Base-by-base conservation (phyloP, 768 basidiomycete genomes). In the Saitozyma podzolica region DNA sequence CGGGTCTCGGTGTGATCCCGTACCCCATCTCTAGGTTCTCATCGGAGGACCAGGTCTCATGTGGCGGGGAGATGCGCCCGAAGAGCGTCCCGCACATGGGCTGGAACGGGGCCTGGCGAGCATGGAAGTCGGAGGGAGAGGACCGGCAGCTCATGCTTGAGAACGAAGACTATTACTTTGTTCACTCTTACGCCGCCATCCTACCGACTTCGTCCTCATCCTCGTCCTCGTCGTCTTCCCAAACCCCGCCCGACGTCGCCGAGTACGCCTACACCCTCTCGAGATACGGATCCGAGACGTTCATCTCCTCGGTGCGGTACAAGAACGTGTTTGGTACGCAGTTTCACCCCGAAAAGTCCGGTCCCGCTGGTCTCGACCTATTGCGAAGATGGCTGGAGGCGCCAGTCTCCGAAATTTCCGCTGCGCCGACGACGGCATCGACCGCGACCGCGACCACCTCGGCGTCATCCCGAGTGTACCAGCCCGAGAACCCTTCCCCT, bases 291-390 rank as follows among this genome's bases (percentile, higher is more conserved):
- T 84, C 86, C 62, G 92, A 98, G 80, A 80, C 89, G 19, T 98
- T 97, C 80, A 83, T 96, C 61, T 90, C 95, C 37, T 85, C 87
- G 9, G 86, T 98, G 17, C 87, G 86, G 71, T 87, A 85, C 69
- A 86, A 84, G 47, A 95, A 92, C 77, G 85, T 97, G 58, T 95
- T 93, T 74, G 95, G 86, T 20, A 89, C 89, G 14, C 96, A 99
- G 78, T 98, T 97, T 81, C 96, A 99, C 80, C 96, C 96, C 17
- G 96, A 99, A 81, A 99, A 99, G 80, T 94, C 92, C 0, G 95
- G 96, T 17, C 80, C 82, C 40, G 90, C 92, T 0, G 96, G 96
- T 13, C 85, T 98, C 39, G 82, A 84, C 37, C 84, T 97, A 47
- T 82, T 98, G 50, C 84, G 86, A 61, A 81, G 85, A 20, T 98